A percentile compares a stretch with the other conserved stretches of the same genome.
Conservation (phyloP, 169 alveolate species). For the Eimeria acervulina region DNA sequence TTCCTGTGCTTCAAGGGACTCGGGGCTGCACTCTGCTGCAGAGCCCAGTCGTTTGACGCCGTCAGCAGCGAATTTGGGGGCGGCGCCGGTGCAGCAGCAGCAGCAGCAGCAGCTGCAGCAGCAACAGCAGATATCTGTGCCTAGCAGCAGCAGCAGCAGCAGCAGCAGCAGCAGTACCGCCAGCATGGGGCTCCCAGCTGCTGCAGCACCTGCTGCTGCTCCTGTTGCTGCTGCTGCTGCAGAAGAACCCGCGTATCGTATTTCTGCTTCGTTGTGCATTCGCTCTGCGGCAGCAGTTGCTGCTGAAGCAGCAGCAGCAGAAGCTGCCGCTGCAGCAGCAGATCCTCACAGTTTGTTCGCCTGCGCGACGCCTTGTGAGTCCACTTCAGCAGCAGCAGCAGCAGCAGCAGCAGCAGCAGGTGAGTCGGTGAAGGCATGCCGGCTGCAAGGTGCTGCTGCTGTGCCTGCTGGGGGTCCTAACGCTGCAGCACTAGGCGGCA, state of each 20-base stretch:
- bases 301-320: conserved; percentile 53
- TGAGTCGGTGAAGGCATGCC: background rate
- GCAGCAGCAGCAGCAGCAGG: conserved; percentile 9
- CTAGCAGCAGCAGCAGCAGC: background rate
- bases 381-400: conserved; percentile 31
- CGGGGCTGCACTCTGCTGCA: conserved; percentile 26
- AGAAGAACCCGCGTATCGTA: background rate
- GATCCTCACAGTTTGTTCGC: conserved; percentile 38
- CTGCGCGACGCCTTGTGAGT: conserved; percentile 45
- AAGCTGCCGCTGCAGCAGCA: conserved; percentile 46
- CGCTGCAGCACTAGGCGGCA: background rate
- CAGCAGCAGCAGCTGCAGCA: background rate
- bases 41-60: background rate
- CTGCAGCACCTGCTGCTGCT: conserved; percentile 16
- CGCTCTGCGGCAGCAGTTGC: conserved; percentile 54
- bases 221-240: background rate
- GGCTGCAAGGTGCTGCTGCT: conserved; percentile 23
- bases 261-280: conserved; percentile 14
- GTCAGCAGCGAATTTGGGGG: background rate
- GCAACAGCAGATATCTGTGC: conserved; percentile 22
- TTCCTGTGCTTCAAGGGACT: conserved; percentile 54
- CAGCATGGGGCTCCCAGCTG: conserved; percentile 9
- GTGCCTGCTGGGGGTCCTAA: background rate
- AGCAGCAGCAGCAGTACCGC: background rate
- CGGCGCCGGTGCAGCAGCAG: background rate